Evolutionary conservation across 805 yeast genomes (phyloP), one percentile per base, ranked within the genome.

Genomic region (Monosporozyma solicola): DNA sequence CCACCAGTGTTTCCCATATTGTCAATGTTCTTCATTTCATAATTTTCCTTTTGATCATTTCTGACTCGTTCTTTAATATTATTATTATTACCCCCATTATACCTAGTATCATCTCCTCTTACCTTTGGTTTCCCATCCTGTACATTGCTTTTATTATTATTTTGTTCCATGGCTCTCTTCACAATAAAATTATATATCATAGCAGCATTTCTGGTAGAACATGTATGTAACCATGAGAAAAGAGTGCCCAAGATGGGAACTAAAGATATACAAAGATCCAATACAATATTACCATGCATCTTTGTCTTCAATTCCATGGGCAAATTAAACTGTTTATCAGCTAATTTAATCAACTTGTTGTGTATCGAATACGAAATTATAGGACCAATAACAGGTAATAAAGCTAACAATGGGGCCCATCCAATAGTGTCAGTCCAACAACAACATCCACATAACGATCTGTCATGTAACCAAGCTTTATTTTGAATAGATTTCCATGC

Each of bases 181-280:
- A 56, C 57, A 20, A 68, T 57, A 53, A 43, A 59, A 51, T 67
- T 79, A 64, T 87, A 89, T 8, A 90, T 76, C 60, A 88, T 62
- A 0, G 92, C 91, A 0, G 96, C 95, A 66, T 92, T 91, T 61
- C 97, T 74, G 0, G 97, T 87, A 7, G 95, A 87, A 64, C 96
- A 87, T 2, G 83, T 87, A 63, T 88, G 80, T 66, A 91, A 55
- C 92, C 96, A 91, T 11, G 87, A 72, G 52, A 90, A 78, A 39
- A 90, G 69, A 2, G 83, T 74, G 1, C 98, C 98, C 35, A 92
- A 66, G 3, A 90, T 59, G 0, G 98, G 98, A 0, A 92, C 84
- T 35, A 92, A 72, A 2, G 91, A 77, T 41, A 91, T 80, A 41
- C 86, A 59, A 32, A 91, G 73, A 66, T 92, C 97, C 54, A 88